A percentile compares a stretch with the other conserved stretches of the same genome.
These are phyloP conservation scores for Castanopsis chinensis DNA, from an alignment of 306 rosid species.

Conservation along the genomic window DNA sequence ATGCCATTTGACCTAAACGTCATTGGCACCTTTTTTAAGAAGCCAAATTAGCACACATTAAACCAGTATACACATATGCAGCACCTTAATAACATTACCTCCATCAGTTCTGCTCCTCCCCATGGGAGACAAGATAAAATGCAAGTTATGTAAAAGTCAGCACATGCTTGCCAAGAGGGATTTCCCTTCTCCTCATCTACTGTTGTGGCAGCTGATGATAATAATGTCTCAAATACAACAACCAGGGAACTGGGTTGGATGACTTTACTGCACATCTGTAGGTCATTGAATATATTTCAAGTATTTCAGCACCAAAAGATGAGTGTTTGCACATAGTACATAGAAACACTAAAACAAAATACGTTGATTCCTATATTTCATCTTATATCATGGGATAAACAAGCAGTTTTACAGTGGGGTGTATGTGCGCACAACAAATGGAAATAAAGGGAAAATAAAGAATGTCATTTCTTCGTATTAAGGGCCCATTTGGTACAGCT, in stretches of 20 bases:
- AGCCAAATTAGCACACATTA: neutral
- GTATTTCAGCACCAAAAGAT: neutral
- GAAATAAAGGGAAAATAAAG: neutral
- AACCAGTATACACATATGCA: neutral
- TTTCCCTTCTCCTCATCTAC: constrained; percentile 97
- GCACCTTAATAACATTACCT: constrained; percentile 50
- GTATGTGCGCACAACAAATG: neutral
- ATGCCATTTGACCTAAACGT: too few relatives aligned
- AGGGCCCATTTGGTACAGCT: neutral
- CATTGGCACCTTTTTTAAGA: neutral
- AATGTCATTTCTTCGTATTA: neutral
- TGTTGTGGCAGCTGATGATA: constrained; percentile 97
- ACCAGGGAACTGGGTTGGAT: constrained; percentile 82
- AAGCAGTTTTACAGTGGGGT: neutral
- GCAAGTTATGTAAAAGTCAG: constrained; percentile 90
- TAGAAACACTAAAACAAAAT: neutral
- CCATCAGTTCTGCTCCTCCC: constrained; percentile 96
- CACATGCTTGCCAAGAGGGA: constrained; percentile 96
- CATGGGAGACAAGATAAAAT: constrained; percentile 93
- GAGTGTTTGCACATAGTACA: constrained; percentile 10
- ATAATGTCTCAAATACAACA: constrained; percentile 76
- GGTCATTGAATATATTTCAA: constrained; percentile 17
- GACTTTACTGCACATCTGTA: constrained; percentile 94
- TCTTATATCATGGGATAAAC: too few relatives aligned
- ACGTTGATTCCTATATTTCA: too few relatives aligned